Base-by-base conservation (phyloP, 2,329 filamentous ascomycete species). In the Colletotrichum gloeosporioides region DNA sequence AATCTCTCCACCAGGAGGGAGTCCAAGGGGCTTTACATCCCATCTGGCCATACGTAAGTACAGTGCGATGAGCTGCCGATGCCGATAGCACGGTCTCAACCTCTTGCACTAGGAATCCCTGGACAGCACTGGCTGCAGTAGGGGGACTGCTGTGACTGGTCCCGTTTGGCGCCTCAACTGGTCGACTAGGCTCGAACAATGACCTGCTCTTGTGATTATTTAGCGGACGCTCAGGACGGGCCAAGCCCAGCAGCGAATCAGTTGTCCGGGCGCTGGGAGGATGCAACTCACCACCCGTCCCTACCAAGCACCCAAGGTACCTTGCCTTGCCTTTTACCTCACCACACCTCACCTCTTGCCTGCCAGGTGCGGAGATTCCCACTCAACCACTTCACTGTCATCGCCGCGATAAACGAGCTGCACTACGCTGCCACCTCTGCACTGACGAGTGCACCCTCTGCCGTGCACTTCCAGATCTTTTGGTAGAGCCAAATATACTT, bases 191-290 rank as follows among this genome's bases (percentile, higher is more conserved):
- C 71, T 76, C 71, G 59, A 44, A 74, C 71, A 55, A 73, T 74
- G 71, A 76, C 70, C 59, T 74, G 74, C 71, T 69, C 74, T 74
- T 71, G 74, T 76, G 74, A 76, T 76, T 76, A 61, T 74, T 65
- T 76, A 76, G 74, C 65, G 71, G 71, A 74, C 71, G 74, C 74
- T 76, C 59, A 71, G 65, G 49, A 74, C 44, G 69, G 49, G 65
- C 65, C 71, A 76, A 69, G 65, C 44, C 70, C n/a, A 74, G 65
- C 74, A 74, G 70, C 73, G 64, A 73, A 69, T 57, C 70, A 67
- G 62, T 69, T 15, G 71, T 65, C 64, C 74, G 64, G 63, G 65
- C 74, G 59, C 74, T 76, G 73, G 44, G 61, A 62, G 73, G 68
- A 75, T 75, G 22, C 34, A 72, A 62, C 68, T 69, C 70, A 53